Conservation (phyloP, 768 basidiomycete genomes). For the Coprinopsis marcescibilis region DNA sequence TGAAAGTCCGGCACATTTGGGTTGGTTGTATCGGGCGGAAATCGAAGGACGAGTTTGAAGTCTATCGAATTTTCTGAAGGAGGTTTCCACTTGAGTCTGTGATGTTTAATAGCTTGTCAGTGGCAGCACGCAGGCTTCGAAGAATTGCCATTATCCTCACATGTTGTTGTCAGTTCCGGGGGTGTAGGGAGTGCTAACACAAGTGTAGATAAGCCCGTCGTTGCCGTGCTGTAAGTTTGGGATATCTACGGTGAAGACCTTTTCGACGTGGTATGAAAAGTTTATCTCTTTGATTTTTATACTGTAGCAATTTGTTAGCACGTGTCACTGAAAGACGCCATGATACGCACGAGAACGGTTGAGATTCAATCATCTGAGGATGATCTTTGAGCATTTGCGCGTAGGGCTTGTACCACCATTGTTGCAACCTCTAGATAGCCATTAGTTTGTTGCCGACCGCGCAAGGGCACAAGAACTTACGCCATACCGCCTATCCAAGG, state of each 20-base stretch:
- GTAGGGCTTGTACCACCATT: conserved; percentile 83
- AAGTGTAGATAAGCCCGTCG: conserved; percentile 96
- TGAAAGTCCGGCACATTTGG: conserved; percentile 66
- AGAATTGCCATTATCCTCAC: conserved; percentile 39
- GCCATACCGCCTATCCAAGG: conserved; percentile 85
- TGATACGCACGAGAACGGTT: conserved; percentile 77
- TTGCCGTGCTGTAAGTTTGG: conserved; percentile 85
- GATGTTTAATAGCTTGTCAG: not conserved
- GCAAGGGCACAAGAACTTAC: conserved; percentile 42
- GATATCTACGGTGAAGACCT: conserved; percentile 80
- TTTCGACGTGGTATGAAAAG: conserved; percentile 80
- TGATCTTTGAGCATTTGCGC: conserved; percentile 60
- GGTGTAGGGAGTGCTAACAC: conserved; percentile 76
- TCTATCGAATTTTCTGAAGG: conserved; percentile 97
- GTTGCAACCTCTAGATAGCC: conserved; percentile 56
- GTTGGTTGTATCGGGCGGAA: conserved; percentile 59
- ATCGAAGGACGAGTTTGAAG: conserved; percentile 93
- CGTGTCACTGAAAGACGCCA: not conserved
- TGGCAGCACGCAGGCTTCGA: conserved; percentile 3
- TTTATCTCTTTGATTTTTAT: conserved; percentile 85
- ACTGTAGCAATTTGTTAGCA: conserved; percentile 33
- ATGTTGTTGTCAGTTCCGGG: conserved; percentile 86
- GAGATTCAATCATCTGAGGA: conserved; percentile 54
- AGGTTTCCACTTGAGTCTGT: conserved; percentile 97
- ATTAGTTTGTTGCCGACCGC: conserved; percentile 8